Conservation (phyloP, 805 yeast species). For the Kodamaea lidongshanica region DNA sequence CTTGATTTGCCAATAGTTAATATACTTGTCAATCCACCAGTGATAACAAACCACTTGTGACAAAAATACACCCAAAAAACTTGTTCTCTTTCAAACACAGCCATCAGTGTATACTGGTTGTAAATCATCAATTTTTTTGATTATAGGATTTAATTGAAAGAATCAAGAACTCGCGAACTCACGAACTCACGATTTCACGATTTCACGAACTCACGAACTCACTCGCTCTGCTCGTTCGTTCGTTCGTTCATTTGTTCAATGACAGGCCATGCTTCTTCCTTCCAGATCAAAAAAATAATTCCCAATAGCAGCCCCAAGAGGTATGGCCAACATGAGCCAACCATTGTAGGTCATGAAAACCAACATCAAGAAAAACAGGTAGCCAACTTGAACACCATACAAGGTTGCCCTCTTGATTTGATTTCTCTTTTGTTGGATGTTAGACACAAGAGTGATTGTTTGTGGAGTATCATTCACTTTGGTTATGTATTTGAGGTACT, state of each 20-base stretch:
- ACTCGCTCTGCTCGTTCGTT: no score
- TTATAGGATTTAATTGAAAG: no score
- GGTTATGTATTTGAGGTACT: conserved; percentile 38
- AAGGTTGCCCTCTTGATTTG: conserved; percentile 33
- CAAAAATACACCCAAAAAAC: no score
- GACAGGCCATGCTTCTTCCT: conserved; percentile 27
- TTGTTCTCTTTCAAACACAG: no score
- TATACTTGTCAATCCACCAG: no score
- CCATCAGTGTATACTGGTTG: no score
- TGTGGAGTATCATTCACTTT: conserved; percentile 22
- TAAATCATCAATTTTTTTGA: no score
- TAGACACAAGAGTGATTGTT: conserved; percentile 7
- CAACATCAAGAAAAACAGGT: conserved; percentile 68
- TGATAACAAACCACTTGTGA: no score
- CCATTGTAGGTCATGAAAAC: conserved; percentile 85
- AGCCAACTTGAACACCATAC: conserved; percentile 64
- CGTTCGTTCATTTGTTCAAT: conserved; percentile 17
- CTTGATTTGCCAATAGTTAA: no score
- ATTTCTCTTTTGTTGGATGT: conserved; percentile 11
- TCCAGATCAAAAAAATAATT: conserved; percentile 47
- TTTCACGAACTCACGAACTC: no score
- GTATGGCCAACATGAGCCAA: conserved; percentile 74
- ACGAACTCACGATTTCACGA: no score
- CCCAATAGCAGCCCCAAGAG: conserved; percentile 67
- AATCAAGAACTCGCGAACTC: no score